Evolutionary conservation across 2,329 filamentous ascomycete species (phyloP), one percentile per base, ranked within the genome.

Genomic region (Simplicillium sp.): DNA sequence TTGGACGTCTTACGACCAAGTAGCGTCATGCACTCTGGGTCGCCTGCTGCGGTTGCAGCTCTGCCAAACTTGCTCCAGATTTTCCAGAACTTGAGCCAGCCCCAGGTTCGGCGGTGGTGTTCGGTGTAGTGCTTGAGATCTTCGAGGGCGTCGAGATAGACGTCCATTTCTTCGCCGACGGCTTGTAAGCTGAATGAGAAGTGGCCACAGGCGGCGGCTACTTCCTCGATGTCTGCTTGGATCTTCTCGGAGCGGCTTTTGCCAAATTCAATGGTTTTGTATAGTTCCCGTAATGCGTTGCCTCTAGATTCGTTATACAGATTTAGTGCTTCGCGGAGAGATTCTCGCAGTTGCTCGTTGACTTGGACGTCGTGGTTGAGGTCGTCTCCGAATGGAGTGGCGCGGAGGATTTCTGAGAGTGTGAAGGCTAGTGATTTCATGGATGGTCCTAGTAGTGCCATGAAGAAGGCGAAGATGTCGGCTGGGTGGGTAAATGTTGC

Each of bases 361-460:
- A 92, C 74, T 2, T 71, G 73, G 44, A 97, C 83, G 29, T 76
- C 69, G 45, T 80, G 80, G 20, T 80, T 70, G 0, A 83, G 77
- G 1, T 75, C 72, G 11, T 77, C 66, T 5, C 80, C 80, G 60
- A 94, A 97, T 0, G 89, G 87, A 1, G 94, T 73, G 46, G 95
- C 88, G 40, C 87, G 82, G 7, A 98, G 75, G 9, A 94, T 88
- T 55, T 94, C 83, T 11, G 87, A 87, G 32, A 98, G 64, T 0
- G 92, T 97, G 52, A 84, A 92, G 3, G 87, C 87, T n/a, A 98
- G 66, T 0, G 90, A 96, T 60, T 95, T 94, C 80, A 96, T 94
- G 0, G 90, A 92, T 1, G 92, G 92, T 0, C 92, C 92, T 16
- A 98, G 69, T 49, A 92, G 79, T 15, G 75, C 71, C 44, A 98